phyloP scores from a whole-genome alignment of 129 eudicot species.

The Flaveria ramosissima region DNA sequence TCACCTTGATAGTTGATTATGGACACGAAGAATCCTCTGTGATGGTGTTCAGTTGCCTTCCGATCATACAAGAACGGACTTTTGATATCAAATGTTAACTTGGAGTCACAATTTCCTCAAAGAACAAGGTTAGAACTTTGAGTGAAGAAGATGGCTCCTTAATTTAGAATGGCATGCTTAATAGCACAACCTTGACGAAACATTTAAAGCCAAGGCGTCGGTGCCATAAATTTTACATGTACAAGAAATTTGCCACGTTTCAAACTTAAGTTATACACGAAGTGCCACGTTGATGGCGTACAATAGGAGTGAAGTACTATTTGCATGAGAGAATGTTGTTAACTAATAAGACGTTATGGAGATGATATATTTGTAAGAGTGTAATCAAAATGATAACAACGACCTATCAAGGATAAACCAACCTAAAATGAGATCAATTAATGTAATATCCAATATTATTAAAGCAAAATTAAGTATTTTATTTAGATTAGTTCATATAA shows the following conservation, averaged over 20 bases:
- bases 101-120: neutral
- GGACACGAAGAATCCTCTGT: neutral
- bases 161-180: neutral
- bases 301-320: neutral
- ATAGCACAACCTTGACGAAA: neutral
- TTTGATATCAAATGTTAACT: neutral
- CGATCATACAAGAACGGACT: neutral
- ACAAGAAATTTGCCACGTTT: conserved; percentile 2
- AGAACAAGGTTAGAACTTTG: neutral
- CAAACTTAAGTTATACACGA: neutral
- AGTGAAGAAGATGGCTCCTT: neutral
- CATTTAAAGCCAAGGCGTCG: neutral
- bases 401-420: neutral
- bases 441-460: neutral
- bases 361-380: neutral
- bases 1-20: neutral
- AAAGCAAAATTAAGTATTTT: too few species aligned
- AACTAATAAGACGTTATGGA: neutral
- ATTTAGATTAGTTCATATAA: too few species aligned
- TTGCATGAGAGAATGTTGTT: neutral
- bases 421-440: neutral
- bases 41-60: neutral
- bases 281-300: neutral
- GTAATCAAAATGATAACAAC: neutral
- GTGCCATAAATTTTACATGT: neutral